Base-by-base conservation (phyloP, 1,284 basidiomycete species). In the Cerrena zonata region DNA sequence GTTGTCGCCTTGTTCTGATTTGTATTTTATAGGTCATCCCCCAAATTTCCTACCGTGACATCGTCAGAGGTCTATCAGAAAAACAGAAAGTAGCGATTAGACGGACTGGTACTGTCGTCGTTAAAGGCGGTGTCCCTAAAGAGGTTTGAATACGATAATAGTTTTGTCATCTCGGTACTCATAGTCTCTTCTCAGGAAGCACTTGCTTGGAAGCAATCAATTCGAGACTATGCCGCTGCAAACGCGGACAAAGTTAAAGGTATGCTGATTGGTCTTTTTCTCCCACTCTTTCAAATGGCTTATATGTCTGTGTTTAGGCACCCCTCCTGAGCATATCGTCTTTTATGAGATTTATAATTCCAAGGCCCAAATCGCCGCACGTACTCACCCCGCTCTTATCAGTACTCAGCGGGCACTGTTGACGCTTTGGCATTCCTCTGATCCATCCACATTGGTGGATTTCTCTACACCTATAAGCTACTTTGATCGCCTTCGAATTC, bases 301-400 rank as follows among this genome's bases (percentile, higher is more conserved):
- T 2, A 38, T 10, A 19, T 5, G 15, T 26, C 37, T n/a, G 18
- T 30, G 5, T 36, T 22, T 7, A 80, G 86, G 86, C 1, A 84
- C 80, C 58, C 88, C 87, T 0, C 65, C 71, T 1, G 74, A 80
- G 44, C 75, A 88, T 56, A 81, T 86, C 49, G 85, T 88, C 64
- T 84, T 80, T 18, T 89, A 77, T 59, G 86, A 89, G 59, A 60
- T 89, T 3, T 89, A 89, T 67, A 79, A 87, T 67, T 78, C 82
- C 3, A 75, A 71, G 52, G 60, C 78, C 5, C 85, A 88, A 65
- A 73, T 80, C 1, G 56, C 59, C 11, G 81, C 79, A 1, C 77
- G 82, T 25, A 77, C 78, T 0, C 80, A 85, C 56, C 73, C 74
- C 0, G 69, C 69, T 10, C 57, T 83, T 2, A 67, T 84, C 36